phyloP scores from a whole-genome alignment of 345 rosid genomes.

The Eucalyptus viminalis region DNA sequence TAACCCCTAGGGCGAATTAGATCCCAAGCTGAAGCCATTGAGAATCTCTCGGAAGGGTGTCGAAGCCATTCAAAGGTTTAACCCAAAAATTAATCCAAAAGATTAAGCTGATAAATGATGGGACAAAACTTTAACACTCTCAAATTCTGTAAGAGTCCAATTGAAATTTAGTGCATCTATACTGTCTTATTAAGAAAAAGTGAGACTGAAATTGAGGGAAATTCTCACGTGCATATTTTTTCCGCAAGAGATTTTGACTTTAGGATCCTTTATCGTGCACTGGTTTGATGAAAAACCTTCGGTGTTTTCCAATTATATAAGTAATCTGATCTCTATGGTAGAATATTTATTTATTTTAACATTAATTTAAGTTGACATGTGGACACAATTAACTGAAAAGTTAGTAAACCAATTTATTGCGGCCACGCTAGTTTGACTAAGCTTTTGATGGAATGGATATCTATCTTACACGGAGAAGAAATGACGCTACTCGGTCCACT shows the following conservation, averaged over 20 bases:
- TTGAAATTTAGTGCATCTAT: neutral
- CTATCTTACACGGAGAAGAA: neutral
- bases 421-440: neutral
- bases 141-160: neutral
- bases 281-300: neutral
- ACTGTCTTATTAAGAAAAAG: neutral
- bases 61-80: neutral
- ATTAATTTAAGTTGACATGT: neutral
- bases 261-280: neutral
- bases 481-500: neutral
- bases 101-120: neutral
- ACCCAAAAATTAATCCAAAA: neutral
- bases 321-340: neutral
- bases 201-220: neutral
- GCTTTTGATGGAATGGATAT: neutral
- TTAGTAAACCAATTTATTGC: neutral
- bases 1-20: too few species aligned
- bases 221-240: neutral
- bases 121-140: neutral
- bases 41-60: too few species aligned
- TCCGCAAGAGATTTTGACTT: neutral
- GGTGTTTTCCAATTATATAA: neutral
- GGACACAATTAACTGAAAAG: neutral
- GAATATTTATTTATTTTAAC: too few species aligned
- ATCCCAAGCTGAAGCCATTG: too few species aligned